Base-by-base conservation (phyloP, 2,329 filamentous ascomycete genomes). In the Blastomyces parvus region DNA sequence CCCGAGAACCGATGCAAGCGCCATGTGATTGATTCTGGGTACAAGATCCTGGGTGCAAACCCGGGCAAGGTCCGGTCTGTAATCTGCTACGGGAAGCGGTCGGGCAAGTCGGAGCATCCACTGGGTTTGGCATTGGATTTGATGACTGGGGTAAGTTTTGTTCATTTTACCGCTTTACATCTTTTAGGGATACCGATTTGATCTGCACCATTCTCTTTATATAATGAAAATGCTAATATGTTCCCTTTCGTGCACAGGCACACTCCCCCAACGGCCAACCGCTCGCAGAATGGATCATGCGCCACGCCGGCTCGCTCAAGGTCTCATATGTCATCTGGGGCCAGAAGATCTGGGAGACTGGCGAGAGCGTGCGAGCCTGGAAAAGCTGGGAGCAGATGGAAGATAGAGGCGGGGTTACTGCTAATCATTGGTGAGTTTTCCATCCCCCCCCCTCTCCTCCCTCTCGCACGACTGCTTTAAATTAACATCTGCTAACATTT, bases 11-110 rank as follows among this genome's bases (percentile, higher is more conserved):
- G n/a, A 7, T 59, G 57, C 40, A 59, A 59, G 57, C 14, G 25
- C 42, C 57, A 59, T 36, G 57, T 59, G 11, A 46, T 59, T 14
- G 38, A 44, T 11, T 40, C 57, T 13, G 57, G 57, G 14, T 59
- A 59, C 9, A 46, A 59, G 57, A 59, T 59, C 22, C 2, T 59
- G 5, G 44, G 44, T n/a, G 57, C 57, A n/a, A 59, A 59, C 17
- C 57, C 42, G 40, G 57, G 57, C 27, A 59, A 46, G 27, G 57
- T 59, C 2, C 46, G 42, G 17, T 33, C 25, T 19, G 57, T 59
- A 1, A 25, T 22, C 13, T 59, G 57, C 25, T 59, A 46, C 5
- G 57, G 57, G 13, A 9, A n/a, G 57, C 57, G 57, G 8, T 33
- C 57, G 38, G 17, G 25, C 5, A 59, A 44, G 25, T 59, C 57